A percentile compares a stretch with the other conserved stretches of the same genome.
Conservation (phyloP, 2,329 filamentous ascomycete genomes). For the Penicillium thymicola region DNA sequence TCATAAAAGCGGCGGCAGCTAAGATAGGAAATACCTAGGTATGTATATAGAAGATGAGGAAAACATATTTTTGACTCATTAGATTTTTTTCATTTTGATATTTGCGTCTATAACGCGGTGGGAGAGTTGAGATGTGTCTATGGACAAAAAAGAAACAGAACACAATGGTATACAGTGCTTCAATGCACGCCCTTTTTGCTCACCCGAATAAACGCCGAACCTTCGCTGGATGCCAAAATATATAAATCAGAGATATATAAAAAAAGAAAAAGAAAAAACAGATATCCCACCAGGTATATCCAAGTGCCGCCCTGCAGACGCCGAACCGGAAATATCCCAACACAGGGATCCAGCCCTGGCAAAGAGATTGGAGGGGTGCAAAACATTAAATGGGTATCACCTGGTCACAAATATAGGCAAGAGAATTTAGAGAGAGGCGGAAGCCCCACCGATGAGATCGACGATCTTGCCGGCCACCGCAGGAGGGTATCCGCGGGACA, state of each 20-base stretch:
- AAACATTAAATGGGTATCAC: slow-evolving; percentile 9
- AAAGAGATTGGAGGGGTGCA: slow-evolving; percentile 18
- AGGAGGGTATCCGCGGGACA: slow-evolving; percentile 81
- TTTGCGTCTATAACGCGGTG: slow-evolving; percentile 17
- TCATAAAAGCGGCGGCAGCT: too few species aligned
- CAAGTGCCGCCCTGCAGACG: slow-evolving; percentile 25
- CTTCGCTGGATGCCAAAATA: slow-evolving; percentile 23
- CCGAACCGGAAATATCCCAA: slow-evolving; percentile 28
- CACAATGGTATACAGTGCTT: slow-evolving; percentile 22
- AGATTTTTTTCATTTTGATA: slow-evolving; percentile 24
- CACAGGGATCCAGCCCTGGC: slow-evolving; percentile 37
- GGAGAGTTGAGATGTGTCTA: slow-evolving; percentile 31
- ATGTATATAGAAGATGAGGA: background rate
- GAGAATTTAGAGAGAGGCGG: slow-evolving; percentile 24
- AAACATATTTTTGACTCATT: slow-evolving; percentile 9
- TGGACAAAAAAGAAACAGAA: slow-evolving; percentile 13
- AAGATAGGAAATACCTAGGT: background rate
- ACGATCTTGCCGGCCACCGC: slow-evolving; percentile 92
- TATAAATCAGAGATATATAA: slow-evolving; percentile 5
- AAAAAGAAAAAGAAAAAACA: slow-evolving; percentile 6
- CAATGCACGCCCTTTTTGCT: slow-evolving; percentile 19
- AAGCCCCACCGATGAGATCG: slow-evolving; percentile 68
- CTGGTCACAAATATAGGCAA: slow-evolving; percentile 2
- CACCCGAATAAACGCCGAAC: slow-evolving; percentile 18
- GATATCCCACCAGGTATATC: slow-evolving; percentile 18